Percentiles rank a stretch among this genome's conserved stretches.
Conservation (phyloP, 2,329 filamentous ascomycete genomes). For the Colletotrichum chrysophilum region DNA sequence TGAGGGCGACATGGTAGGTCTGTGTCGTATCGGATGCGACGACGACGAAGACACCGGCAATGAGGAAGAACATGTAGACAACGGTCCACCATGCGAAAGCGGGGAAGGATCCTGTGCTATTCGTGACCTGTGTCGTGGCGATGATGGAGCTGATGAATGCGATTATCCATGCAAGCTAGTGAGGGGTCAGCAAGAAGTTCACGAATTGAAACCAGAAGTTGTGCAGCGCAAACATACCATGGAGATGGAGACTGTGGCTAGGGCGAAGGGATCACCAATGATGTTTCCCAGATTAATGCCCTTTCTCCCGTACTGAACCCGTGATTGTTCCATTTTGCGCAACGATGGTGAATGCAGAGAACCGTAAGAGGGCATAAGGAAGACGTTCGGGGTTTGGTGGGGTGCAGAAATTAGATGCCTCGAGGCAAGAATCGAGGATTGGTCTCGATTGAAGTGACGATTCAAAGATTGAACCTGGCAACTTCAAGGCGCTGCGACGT, state of each 20-base stretch:
- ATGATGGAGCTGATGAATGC: constrained; percentile 87
- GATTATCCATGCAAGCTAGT: constrained; percentile 92
- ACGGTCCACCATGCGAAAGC: constrained; percentile 93
- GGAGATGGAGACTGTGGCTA: constrained; percentile 91
- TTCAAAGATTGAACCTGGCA: not conserved
- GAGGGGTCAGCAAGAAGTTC: not conserved
- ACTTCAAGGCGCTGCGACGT: not conserved
- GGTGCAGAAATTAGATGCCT: constrained; percentile 5
- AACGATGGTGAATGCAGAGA: constrained; percentile 76
- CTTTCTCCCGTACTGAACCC: constrained; percentile 57
- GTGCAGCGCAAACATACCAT: constrained; percentile 65
- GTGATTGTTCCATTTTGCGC: constrained; percentile 79
- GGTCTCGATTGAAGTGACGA: not conserved
- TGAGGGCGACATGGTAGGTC: constrained; percentile 90
- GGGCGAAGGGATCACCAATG: constrained; percentile 92
- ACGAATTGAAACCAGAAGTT: not conserved
- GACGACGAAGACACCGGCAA: constrained; percentile 79
- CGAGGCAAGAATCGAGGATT: not conserved
- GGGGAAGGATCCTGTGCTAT: constrained; percentile 63
- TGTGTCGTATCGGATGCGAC: constrained; percentile 84
- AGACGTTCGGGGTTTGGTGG: constrained; percentile 17
- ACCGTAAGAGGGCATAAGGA: constrained; percentile 77
- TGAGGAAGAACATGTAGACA: constrained; percentile 84
- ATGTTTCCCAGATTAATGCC: constrained; percentile 86
- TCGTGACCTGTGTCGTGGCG: constrained; percentile 54